Base-by-base conservation (phyloP, 805 yeast species). In the Teunomyces atbi region DNA sequence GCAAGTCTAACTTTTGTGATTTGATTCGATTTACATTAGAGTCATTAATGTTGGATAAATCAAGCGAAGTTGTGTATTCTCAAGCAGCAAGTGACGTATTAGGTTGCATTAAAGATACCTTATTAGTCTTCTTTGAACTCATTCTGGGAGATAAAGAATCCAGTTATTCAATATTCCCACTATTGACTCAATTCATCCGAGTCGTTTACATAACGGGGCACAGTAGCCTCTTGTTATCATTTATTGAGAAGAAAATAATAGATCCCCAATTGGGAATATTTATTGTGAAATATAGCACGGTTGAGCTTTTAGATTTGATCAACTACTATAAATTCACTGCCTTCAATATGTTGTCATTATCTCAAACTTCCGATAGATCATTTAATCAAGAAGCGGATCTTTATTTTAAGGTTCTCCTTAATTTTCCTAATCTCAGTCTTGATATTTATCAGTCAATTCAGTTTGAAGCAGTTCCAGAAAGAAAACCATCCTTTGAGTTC, bases 241-340 rank as follows among this genome's bases (percentile, higher is more conserved):
- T 59, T n/a, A 16, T 57, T 7, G 35, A 45, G 4, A 23, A 45
- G 16, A 41, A 5, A 33, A 41, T 13, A 30, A 19, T 19, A 6
- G 32, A 27, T 33, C 65, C 69, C 0, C 53, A 56, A n/a, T 44
- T 59, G 13, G 63, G 66, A 2, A 48, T 61, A 12, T 46, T 48
- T 4, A 30, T 57, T 4, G 48, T 60, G 7, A 46, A 53, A 18
- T 47, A 46, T 1, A 26, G 41, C 3, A 18, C 50, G 1, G 51
- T 59, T 11, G 50, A 53, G 21, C 56, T 57, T 8, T 42, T 43
- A 13, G 61, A 58, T 15, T 39, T 66, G 6, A 49, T 64, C 10
- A 48, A 56, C 42, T 66, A 47, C 38, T 67, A 62, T 44, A 56
- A 57, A 32, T 68, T 51, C 44, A 47, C 58, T 7, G 69, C 65